Base-by-base conservation (phyloP, 2,329 filamentous ascomycete species). In the Cordyceps tenuipes region DNA sequence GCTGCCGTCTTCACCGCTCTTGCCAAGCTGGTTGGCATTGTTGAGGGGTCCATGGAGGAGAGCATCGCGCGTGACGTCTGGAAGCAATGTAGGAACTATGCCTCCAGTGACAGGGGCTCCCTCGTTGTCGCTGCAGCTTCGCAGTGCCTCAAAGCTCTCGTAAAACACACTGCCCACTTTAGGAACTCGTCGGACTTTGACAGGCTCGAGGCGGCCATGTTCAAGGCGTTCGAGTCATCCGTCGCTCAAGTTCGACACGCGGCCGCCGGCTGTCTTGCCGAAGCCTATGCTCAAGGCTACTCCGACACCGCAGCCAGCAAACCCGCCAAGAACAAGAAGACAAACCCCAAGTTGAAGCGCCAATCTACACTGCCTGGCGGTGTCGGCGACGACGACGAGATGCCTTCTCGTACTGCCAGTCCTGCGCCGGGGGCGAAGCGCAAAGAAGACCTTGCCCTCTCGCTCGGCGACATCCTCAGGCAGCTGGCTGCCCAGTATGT, bases 161-260 rank as follows among this genome's bases (percentile, higher is more conserved):
- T 89, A 23, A 86, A 82, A 60, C 77, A 82, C 63, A 97, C 92
- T 0, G 74, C 82, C 0, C 95, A 90, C 70, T 97, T 97, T 69
- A 87, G 91, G 69, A 96, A 95, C 68, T 85, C 88, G 15, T 87
- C 82, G 70, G 94, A 99, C 70, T 96, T 96, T 68, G 94, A 99
- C 66, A 91, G 89, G 70, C 75, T 97, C 21, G 91, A 93, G 72
- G 83, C 82, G 39, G 84, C 88, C 6, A 77, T 95, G 17, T 94
- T 91, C 82, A 97, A 96, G 73, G 83, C 88, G 0, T 87, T 95
- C 62, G 94, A 99, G 66, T 92, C 87, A 41, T 74, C 85, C 1
- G 89, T 87, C 53, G 76, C 86, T 0, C 81, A 86, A 31, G 90
- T 96, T 56, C 84, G 94, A 62, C 89, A 93, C 72, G 90, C 92